Conservation (phyloP, 2,329 filamentous ascomycete species). For the Stagonosporopsis rhizophila region DNA sequence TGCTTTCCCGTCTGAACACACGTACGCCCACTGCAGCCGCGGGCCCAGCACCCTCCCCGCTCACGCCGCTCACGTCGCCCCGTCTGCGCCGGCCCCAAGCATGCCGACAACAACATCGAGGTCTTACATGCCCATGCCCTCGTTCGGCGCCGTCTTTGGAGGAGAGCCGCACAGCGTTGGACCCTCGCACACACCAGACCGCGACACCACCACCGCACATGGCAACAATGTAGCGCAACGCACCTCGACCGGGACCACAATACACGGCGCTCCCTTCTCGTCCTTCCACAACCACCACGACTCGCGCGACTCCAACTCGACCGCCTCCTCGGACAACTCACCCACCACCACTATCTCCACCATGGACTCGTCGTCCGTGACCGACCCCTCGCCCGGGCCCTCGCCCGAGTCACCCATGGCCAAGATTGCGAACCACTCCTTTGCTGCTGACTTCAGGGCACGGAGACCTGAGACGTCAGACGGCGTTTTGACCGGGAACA, state of each 20-base stretch:
- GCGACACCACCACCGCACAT: slow-evolving; percentile 30
- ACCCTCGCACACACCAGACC: slow-evolving; percentile 54
- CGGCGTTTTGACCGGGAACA: slow-evolving; percentile 55
- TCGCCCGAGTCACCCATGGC: slow-evolving; percentile 89
- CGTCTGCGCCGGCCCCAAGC: slow-evolving; percentile 25
- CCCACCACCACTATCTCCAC: slow-evolving; percentile 94
- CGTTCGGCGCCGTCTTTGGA: slow-evolving; percentile 78
- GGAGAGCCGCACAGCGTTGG: slow-evolving; percentile 60
- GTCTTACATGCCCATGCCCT: slow-evolving; percentile 64
- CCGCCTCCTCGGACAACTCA: slow-evolving; percentile 89
- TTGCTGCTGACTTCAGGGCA: slow-evolving; percentile 63
- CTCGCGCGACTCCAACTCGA: slow-evolving; percentile 79
- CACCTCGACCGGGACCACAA: slow-evolving; percentile 45
- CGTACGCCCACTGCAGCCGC: slow-evolving; percentile 24
- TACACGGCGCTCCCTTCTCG: slow-evolving; percentile 44
- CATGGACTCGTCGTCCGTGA: slow-evolving; percentile 87
- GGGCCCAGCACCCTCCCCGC: slow-evolving; percentile 22
- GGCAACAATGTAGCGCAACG: slow-evolving; percentile 43
- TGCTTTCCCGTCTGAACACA: slow-evolving; percentile 34
- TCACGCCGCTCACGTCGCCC: neutral
- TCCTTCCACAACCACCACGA: slow-evolving; percentile 67
- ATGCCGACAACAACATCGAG: slow-evolving; percentile 48
- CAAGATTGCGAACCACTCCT: slow-evolving; percentile 73
- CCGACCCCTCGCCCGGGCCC: slow-evolving; percentile 86
- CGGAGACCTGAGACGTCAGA: slow-evolving; percentile 42